Evolutionary conservation across 1,284 basidiomycete genomes (phyloP), one percentile per base, ranked within the genome.

Genomic region (Austroboletus novae-zelandiae): DNA sequence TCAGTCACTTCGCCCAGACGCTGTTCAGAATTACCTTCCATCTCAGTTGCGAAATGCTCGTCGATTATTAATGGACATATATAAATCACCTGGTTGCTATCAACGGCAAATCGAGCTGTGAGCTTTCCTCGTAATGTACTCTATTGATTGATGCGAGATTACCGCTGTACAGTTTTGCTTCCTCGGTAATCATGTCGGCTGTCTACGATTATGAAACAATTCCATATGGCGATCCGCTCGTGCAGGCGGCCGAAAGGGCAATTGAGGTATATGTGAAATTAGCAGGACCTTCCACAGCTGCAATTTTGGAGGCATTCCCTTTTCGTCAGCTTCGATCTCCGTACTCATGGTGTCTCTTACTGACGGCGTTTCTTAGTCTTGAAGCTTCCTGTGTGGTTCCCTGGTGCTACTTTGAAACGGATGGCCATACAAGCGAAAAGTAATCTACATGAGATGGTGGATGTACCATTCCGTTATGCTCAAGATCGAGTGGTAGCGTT

Each of bases 131-230:
- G 39, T 47, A 31, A 48, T 15, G n/a, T 4, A 14, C 25, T n/a
- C 15, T 14, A 35, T 41, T 25, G 15, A 9, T 10, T 8, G 8
- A 23, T 29, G 27, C 32, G 34, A 42, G 40, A 47, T 41, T 18
- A 20, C 39, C 51, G n/a, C 29, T 32, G 17, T 20, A 23, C 47
- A 66, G 64, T 5, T 66, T 65, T 49, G 61, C 64, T 47, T 69
- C 67, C 15, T 60, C 61, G 15, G 51, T 66, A 32, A 70, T 66
- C 49, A 70, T 66, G 64, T 68, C 64, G n/a, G 57, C 46, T 25
- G 65, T 70, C n/a, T 66, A 66, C 36, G 64, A 67, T 42, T 70
- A 66, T 47, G 66, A 70, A 47, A 67, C 66, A 8, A 35, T 49
- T 46, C 58, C 57, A 17, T 47, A 59, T 17, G 54, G 57, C 30